Evolutionary conservation across 179 eudicot genomes (phyloP).

Genomic region (Vitellaria paradoxa): DNA sequence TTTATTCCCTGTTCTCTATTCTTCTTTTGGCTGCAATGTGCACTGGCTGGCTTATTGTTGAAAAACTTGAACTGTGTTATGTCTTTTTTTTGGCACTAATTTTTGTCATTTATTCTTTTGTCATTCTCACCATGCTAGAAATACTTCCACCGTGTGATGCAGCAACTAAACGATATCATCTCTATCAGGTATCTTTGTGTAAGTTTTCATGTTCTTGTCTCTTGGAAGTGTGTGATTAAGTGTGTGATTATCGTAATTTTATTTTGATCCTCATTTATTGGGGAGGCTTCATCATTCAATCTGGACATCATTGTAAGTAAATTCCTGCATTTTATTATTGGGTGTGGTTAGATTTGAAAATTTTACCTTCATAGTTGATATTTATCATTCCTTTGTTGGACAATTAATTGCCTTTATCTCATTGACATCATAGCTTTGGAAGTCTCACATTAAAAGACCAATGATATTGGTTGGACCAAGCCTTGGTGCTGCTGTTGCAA

Average conservation of each 20-base stretch:
- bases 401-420: conserved; percentile 2
- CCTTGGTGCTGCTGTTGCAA: conserved; percentile 60
- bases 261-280: background rate
- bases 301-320: background rate
- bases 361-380: background rate
- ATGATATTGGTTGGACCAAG: conserved; percentile 90
- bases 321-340: background rate
- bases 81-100: background rate
- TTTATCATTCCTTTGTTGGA: background rate
- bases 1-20: conserved; percentile 11
- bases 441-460: conserved; percentile 70
- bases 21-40: background rate
- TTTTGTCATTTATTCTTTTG: background rate
- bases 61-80: background rate
- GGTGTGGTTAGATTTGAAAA: background rate
- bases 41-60: background rate
- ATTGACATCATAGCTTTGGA: conserved; percentile 63
- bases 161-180: conserved; percentile 39
- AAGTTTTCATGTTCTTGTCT: background rate
- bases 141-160: conserved; percentile 39
- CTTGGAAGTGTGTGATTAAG: background rate
- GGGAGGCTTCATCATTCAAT: background rate
- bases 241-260: background rate
- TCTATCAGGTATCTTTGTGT: conserved; percentile 35
- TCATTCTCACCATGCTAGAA: conserved; percentile 22